These are phyloP conservation scores for Musa itinerans DNA, from an alignment of 176 grass and related monocot genomes.

Conservation along the genomic window DNA sequence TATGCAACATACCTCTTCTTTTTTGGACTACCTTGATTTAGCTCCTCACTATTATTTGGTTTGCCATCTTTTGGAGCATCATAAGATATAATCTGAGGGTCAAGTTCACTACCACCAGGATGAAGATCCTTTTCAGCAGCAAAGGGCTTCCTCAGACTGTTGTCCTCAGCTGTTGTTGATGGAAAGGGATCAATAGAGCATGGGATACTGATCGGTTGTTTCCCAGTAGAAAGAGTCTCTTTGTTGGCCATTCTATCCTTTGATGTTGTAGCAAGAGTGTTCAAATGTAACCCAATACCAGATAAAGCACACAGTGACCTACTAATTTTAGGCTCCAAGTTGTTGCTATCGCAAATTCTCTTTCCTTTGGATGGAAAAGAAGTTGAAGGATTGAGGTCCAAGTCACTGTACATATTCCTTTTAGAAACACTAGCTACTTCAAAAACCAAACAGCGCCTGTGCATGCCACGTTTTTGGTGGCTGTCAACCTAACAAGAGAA, in stretches of 20 bases:
- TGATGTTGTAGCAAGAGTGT: constrained; percentile 66
- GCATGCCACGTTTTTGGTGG: constrained; percentile 81
- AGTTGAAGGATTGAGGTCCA: constrained; percentile 21
- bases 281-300: constrained; percentile 90
- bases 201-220: constrained; percentile 29
- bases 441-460: constrained; percentile 84
- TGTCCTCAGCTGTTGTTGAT: constrained; percentile 34
- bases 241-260: constrained; percentile 50
- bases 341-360: constrained; percentile 26
- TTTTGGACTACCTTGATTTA: constrained; percentile 64
- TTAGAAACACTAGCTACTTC: constrained; percentile 51
- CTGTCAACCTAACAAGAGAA: constrained; percentile 48
- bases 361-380: constrained; percentile 44
- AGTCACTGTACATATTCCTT: constrained; percentile 23
- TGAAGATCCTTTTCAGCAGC: constrained; percentile 41
- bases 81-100: constrained; percentile 32
- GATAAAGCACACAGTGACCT: constrained; percentile 37
- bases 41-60: constrained; percentile 40
- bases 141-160: constrained; percentile 30
- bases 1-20: constrained; percentile 63
- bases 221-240: constrained; percentile 33
- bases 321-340: constrained; percentile 40
- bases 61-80: constrained; percentile 38
- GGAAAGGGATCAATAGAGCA: constrained; percentile 36
- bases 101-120: constrained; percentile 12